phyloP scores from a whole-genome alignment of 2,329 filamentous ascomycete genomes.

The Aspergillus pseudonomiae region DNA sequence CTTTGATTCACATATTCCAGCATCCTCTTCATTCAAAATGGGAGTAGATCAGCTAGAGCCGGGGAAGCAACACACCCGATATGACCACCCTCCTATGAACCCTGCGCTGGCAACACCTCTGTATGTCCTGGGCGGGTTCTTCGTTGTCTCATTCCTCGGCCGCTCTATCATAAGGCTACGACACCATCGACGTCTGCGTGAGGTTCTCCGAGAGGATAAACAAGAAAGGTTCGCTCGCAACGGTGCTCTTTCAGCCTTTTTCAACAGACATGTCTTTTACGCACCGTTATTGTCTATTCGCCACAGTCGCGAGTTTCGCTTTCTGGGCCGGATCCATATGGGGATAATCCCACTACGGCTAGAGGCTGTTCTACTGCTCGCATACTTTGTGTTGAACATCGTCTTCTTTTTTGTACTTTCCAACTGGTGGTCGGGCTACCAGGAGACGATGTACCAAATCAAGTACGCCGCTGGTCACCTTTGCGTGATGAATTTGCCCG shows the following conservation, averaged over 20 bases:
- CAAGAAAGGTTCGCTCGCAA: slow-evolving; percentile 26
- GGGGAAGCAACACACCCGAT: slow-evolving; percentile 25
- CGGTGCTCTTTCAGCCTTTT: slow-evolving; percentile 18
- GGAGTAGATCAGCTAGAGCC: slow-evolving; percentile 34
- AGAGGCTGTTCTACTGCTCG: slow-evolving; percentile 67
- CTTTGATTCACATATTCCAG: slow-evolving; percentile 1
- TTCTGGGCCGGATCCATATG: slow-evolving; percentile 66
- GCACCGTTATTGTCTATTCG: slow-evolving; percentile 71
- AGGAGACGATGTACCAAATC: slow-evolving; percentile 49
- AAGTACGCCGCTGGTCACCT: slow-evolving; percentile 82
- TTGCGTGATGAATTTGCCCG: slow-evolving; percentile 83
- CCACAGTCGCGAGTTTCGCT: slow-evolving; percentile 71
- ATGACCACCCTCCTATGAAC: slow-evolving; percentile 35
- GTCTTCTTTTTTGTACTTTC: slow-evolving; percentile 62
- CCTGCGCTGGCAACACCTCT: slow-evolving; percentile 35
- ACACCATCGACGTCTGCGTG: slow-evolving; percentile 28
- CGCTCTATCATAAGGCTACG: slow-evolving; percentile 26
- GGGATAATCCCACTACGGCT: slow-evolving; percentile 75
- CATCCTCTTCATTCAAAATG: slow-evolving; percentile 21
- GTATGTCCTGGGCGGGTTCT: slow-evolving; percentile 29
- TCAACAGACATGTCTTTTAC: slow-evolving; percentile 48
- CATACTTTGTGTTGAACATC: slow-evolving; percentile 70
- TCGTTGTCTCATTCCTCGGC: slow-evolving; percentile 29
- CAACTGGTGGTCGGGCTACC: slow-evolving; percentile 36
- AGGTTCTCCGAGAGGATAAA: slow-evolving; percentile 21